Percentiles rank a stretch among this genome's conserved stretches.
Conservation (phyloP, 495 filamentous ascomycete genomes). For the Astrothelium macrocarpum region DNA sequence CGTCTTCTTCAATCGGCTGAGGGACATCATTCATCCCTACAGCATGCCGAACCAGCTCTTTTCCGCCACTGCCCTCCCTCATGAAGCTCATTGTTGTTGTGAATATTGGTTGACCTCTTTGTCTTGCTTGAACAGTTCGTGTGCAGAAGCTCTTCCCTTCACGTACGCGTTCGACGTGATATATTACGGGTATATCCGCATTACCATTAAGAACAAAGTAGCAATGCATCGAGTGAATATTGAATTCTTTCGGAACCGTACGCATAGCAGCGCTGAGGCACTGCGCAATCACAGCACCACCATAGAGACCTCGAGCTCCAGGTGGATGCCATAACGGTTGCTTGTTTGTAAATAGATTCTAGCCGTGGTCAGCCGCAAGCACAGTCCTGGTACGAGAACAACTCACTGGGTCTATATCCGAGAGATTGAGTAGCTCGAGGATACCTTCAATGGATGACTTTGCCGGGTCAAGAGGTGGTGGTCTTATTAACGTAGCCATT, state of each 20-base stretch:
- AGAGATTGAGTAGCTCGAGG: slow-evolving; percentile 69
- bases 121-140: slow-evolving; percentile 87
- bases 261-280: slow-evolving; percentile 77
- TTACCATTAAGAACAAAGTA: slow-evolving; percentile 94
- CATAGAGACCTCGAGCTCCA: slow-evolving; percentile 86
- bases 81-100: slow-evolving; percentile 89
- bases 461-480: slow-evolving; percentile 58
- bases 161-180: slow-evolving; percentile 84
- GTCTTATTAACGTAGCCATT: slow-evolving; percentile 60
- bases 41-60: slow-evolving; percentile 51
- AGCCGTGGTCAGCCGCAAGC: background rate
- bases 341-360: slow-evolving; percentile 91
- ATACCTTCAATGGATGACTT: slow-evolving; percentile 81
- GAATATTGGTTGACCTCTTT: slow-evolving; percentile 84
- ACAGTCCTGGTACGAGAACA: background rate
- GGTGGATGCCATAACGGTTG: slow-evolving; percentile 82
- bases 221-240: slow-evolving; percentile 93
- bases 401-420: slow-evolving; percentile 66
- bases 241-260: slow-evolving; percentile 71
- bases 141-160: slow-evolving; percentile 87
- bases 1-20: slow-evolving; percentile 20
- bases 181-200: slow-evolving; percentile 74
- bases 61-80: slow-evolving; percentile 56
- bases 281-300: slow-evolving; percentile 88
- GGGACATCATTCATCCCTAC: slow-evolving; percentile 46